phyloP scores from a whole-genome alignment of 1,284 basidiomycete species.

The Microstroma glucosiphilum region DNA sequence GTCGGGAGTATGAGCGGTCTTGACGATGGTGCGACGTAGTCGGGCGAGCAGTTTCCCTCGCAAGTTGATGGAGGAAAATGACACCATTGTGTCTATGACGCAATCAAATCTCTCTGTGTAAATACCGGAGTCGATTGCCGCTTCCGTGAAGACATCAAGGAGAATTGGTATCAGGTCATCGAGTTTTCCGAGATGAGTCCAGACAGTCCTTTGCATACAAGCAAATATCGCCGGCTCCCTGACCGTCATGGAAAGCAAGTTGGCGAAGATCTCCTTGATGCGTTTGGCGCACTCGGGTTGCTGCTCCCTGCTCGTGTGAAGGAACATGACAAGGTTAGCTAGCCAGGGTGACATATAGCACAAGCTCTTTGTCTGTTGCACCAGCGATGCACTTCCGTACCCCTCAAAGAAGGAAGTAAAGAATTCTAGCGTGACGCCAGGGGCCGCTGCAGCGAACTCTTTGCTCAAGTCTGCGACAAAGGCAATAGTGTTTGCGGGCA shows the following conservation, averaged over 20 bases:
- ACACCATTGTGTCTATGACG: conserved; percentile 47
- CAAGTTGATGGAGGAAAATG: conserved; percentile 42
- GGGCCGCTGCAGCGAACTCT: conserved; percentile 42
- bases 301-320: conserved; percentile 38
- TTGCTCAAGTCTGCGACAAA: conserved; percentile 42
- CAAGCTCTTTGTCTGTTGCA: conserved; percentile 40
- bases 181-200: conserved; percentile 43
- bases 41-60: conserved; percentile 43
- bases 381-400: conserved; percentile 34
- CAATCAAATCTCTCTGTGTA: conserved; percentile 42
- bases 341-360: conserved; percentile 46
- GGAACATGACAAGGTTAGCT: conserved; percentile 41
- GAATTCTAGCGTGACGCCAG: conserved; percentile 44
- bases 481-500: conserved; percentile 42
- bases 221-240: conserved; percentile 46
- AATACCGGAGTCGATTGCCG: conserved; percentile 44
- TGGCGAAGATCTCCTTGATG: conserved; percentile 44
- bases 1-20: conserved; percentile 39
- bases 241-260: conserved; percentile 44
- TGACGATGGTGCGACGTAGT: conserved; percentile 38
- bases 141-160: conserved; percentile 42
- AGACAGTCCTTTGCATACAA: conserved; percentile 44
- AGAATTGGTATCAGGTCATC: conserved; percentile 42
- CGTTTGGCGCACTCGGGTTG: conserved; percentile 39
- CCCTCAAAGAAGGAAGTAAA: conserved; percentile 45